Evolutionary conservation across 345 rosid genomes (phyloP).

Genomic region (Syzygium jambos): DNA sequence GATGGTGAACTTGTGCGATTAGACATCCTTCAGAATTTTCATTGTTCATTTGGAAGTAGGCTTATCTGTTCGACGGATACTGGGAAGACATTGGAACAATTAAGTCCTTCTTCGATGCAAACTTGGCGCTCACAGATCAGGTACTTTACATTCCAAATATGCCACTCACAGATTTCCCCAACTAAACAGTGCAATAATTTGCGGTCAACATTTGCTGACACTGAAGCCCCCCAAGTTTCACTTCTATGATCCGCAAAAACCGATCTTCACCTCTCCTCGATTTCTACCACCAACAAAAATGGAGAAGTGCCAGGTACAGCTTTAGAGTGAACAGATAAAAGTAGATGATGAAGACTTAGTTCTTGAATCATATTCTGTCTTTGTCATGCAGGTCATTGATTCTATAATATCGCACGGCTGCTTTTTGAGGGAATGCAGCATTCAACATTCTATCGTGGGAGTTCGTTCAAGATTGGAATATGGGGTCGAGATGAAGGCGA

Average conservation of each 20-base stretch:
- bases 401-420: constrained; percentile 81
- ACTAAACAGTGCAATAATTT: not conserved
- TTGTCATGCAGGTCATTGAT: constrained; percentile 33
- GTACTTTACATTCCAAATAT: constrained; percentile 22
- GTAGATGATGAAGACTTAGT: not conserved
- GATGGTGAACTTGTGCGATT: not conserved
- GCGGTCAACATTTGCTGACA: not conserved
- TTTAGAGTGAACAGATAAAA: not conserved
- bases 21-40: not conserved
- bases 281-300: constrained; percentile 80
- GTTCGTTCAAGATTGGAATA: constrained; percentile 69
- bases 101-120: constrained; percentile 79
- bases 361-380: not conserved
- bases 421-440: constrained; percentile 73
- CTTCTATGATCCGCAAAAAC: constrained; percentile 70
- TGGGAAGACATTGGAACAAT: constrained; percentile 95
- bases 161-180: not conserved
- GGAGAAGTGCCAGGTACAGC: constrained; percentile 57
- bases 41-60: constrained; percentile 20
- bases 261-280: constrained; percentile 73
- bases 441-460: constrained; percentile 72
- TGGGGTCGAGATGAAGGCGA: constrained; percentile 72
- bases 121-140: constrained; percentile 73
- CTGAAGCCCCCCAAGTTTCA: constrained; percentile 71
- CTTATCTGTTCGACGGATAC: constrained; percentile 56